A percentile compares a stretch with the other conserved stretches of the same genome.
phyloP scores from a whole-genome alignment of 352 stramenopile species.

The Phytophthora sp. region DNA sequence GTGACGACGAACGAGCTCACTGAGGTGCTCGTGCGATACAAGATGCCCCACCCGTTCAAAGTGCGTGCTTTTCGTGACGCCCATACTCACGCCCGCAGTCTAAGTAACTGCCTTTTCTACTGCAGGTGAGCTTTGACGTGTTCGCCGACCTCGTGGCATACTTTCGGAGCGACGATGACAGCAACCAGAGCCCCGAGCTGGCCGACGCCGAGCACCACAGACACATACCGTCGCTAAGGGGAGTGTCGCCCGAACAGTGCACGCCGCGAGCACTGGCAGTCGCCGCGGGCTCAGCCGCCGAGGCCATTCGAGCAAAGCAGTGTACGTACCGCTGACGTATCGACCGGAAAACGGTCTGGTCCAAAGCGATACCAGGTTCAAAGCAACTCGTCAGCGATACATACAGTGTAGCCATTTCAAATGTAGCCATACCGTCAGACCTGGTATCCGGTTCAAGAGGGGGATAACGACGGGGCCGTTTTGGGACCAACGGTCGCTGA shows the following conservation, averaged over 20 bases:
- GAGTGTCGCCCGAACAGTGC: slow-evolving; percentile 1
- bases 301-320: slow-evolving; percentile 37
- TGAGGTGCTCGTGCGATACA: slow-evolving; percentile 32
- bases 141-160: slow-evolving; percentile 60
- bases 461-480: not conserved
- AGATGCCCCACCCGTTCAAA: slow-evolving; percentile 41
- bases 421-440: slow-evolving; percentile 23
- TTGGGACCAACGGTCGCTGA: slow-evolving; percentile 9
- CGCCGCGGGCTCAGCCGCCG: slow-evolving; percentile 28
- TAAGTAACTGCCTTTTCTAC: not conserved
- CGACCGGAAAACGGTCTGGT: too few relatives aligned
- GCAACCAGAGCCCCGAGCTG: slow-evolving; percentile 1
- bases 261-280: not conserved
- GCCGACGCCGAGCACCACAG: not conserved
- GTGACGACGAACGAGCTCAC: slow-evolving; percentile 52
- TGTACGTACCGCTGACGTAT: too few relatives aligned
- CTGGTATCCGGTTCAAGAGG: slow-evolving; percentile 23
- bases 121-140: slow-evolving; percentile 67
- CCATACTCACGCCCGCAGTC: too few relatives aligned
- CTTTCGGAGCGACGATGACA: slow-evolving; percentile 26
- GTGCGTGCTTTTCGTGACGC: too few relatives aligned
- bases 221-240: slow-evolving; percentile 17
- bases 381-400: not conserved
- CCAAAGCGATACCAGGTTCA: too few relatives aligned
- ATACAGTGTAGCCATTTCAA: slow-evolving; percentile 1